Percentiles rank a stretch among this genome's conserved stretches.
Conservation (phyloP, 495 filamentous ascomycete species). For the Podospora pseudocomata region DNA sequence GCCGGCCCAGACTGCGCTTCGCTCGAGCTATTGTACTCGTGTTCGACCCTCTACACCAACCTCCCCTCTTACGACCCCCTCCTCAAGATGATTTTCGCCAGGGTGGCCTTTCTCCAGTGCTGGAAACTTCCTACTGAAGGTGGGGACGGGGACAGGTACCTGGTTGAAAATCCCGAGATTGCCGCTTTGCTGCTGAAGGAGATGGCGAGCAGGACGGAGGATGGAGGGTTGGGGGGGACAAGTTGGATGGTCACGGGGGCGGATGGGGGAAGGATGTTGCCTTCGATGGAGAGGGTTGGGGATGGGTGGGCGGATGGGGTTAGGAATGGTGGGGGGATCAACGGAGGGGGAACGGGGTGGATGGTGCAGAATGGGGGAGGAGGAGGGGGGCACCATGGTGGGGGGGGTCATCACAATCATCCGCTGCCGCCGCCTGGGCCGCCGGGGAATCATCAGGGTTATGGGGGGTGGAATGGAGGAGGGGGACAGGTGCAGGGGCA, state of each 20-base stretch:
- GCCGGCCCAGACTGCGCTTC: constrained; percentile 41
- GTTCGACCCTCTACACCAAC: constrained; percentile 39
- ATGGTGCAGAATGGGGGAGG: neutral
- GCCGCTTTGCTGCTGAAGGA: constrained; percentile 39
- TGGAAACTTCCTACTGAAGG: constrained; percentile 29
- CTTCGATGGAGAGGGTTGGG: neutral
- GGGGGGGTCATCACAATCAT: neutral
- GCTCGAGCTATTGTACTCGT: constrained; percentile 36
- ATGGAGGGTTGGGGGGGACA: constrained; percentile 25
- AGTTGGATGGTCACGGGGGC: neutral
- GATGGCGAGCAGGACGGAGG: constrained; percentile 41
- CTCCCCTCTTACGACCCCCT: constrained; percentile 38
- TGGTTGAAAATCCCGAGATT: constrained; percentile 39
- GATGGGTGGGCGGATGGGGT: neutral
- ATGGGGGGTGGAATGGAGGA: too few species aligned
- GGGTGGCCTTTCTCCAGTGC: constrained; percentile 44
- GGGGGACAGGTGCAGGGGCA: neutral
- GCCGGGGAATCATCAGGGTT: too few species aligned
- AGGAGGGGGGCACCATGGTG: neutral
- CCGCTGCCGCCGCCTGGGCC: too few species aligned
- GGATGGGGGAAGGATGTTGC: neutral
- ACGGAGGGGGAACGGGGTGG: neutral
- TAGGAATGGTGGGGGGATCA: neutral
- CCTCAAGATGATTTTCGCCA: constrained; percentile 44
- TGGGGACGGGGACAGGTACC: constrained; percentile 23